Conservation (phyloP, 2,329 filamentous ascomycete species). For the Fusarium temperatum region DNA sequence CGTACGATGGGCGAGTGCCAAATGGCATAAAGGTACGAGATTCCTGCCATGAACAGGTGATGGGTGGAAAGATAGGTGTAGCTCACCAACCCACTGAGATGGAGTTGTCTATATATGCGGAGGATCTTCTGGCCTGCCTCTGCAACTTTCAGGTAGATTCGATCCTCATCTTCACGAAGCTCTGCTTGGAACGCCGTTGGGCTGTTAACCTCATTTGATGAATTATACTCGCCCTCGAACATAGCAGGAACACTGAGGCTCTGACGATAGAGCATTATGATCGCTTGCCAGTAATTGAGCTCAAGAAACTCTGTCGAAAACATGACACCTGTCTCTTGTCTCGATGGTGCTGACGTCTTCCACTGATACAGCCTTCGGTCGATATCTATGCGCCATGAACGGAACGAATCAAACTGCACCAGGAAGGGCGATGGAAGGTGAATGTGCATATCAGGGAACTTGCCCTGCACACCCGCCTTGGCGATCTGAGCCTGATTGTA, state of each 20-base stretch:
- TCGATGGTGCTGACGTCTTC: constrained; percentile 83
- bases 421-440: constrained; percentile 87
- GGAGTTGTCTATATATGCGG: constrained; percentile 88
- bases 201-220: constrained; percentile 70
- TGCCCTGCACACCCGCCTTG: constrained; percentile 70
- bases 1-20: constrained; percentile 94
- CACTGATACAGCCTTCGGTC: constrained; percentile 84
- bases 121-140: constrained; percentile 94
- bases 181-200: constrained; percentile 71
- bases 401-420: constrained; percentile 83
- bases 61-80: constrained; percentile 97
- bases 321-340: constrained; percentile 82
- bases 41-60: constrained; percentile 95
- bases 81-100: constrained; percentile 88
- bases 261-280: constrained; percentile 95
- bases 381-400: constrained; percentile 88
- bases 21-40: constrained; percentile 95
- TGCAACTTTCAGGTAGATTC: constrained; percentile 92
- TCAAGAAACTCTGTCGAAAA: constrained; percentile 92
- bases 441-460: constrained; percentile 79
- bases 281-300: constrained; percentile 96
- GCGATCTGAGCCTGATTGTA: constrained; percentile 88
- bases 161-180: constrained; percentile 82
- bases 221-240: constrained; percentile 80
- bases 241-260: constrained; percentile 86